A percentile compares a stretch with the other conserved stretches of the same genome.
phyloP scores from a whole-genome alignment of 2,329 filamentous ascomycete species.

The Penicillium italicum region DNA sequence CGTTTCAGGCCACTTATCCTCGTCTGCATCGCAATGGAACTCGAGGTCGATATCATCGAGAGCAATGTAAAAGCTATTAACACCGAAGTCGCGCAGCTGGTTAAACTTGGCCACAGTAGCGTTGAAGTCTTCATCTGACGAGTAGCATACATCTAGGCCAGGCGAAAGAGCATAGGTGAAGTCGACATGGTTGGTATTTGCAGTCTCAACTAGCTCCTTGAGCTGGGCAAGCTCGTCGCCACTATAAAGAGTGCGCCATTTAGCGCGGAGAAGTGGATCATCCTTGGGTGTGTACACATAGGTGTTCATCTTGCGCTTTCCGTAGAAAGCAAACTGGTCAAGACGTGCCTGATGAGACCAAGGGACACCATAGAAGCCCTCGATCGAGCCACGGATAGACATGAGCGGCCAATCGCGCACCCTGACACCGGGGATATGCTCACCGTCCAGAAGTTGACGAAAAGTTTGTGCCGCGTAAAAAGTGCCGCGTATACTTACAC shows the following conservation, averaged over 20 bases:
- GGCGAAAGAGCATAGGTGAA: not conserved
- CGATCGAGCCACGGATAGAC: constrained; percentile 24
- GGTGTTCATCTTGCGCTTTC: constrained; percentile 24
- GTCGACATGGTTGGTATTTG: not conserved
- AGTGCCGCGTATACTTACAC: not conserved
- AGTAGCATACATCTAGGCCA: not conserved
- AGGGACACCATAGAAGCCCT: constrained; percentile 24
- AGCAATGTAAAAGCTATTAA: not conserved
- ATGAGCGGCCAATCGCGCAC: constrained; percentile 26
- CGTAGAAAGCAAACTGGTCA: constrained; percentile 23
- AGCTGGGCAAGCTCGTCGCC: constrained; percentile 9
- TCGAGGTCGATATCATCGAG: not conserved
- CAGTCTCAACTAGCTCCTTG: not conserved
- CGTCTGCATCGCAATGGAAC: not conserved
- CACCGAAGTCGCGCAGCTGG: not conserved
- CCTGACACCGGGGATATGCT: constrained; percentile 3
- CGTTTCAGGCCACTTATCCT: not conserved
- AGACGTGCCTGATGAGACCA: constrained; percentile 25
- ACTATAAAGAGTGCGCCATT: constrained; percentile 20
- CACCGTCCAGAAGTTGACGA: not conserved
- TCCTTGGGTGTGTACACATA: constrained; percentile 26
- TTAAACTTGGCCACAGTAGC: not conserved
- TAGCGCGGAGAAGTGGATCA: constrained; percentile 18
- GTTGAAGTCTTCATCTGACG: not conserved
- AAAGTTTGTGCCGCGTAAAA: not conserved